Evolutionary conservation across 2,329 filamentous ascomycete species (phyloP).

Genomic region (Rugonectria rugulosa): DNA sequence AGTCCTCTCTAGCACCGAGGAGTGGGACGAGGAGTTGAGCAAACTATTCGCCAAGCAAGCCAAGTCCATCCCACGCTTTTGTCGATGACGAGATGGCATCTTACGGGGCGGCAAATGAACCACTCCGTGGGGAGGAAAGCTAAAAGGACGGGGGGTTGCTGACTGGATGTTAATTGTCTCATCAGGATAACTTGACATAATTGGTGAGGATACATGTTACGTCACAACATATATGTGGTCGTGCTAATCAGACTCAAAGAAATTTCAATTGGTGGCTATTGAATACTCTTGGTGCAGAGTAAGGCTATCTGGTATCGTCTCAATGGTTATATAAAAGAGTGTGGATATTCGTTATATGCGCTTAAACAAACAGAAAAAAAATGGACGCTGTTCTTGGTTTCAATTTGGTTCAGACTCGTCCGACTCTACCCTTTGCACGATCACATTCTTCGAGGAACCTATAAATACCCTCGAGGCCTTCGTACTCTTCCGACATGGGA

Average conservation of each 20-base stretch:
- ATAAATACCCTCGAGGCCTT: conserved; percentile 65
- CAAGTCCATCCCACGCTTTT: too few species aligned
- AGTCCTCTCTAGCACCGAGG: conserved; percentile 5
- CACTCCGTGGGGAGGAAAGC: neutral
- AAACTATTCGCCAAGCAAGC: neutral
- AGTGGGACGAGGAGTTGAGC: neutral
- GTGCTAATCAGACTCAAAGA: conserved; percentile 25
- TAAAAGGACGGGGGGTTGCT: too few species aligned
- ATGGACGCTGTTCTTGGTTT: conserved; percentile 26
- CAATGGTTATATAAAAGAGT: conserved; percentile 33
- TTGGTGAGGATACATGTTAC: conserved; percentile 6
- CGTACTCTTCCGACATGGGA: conserved; percentile 57
- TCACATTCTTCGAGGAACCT: conserved; percentile 67
- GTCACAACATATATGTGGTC: neutral
- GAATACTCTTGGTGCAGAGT: conserved; percentile 23
- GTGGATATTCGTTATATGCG: conserved; percentile 33
- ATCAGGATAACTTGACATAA: neutral
- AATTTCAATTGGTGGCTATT: conserved; percentile 29
- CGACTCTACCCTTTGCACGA: conserved; percentile 47
- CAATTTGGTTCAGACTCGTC: conserved; percentile 28
- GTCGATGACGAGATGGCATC: neutral
- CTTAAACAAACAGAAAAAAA: conserved; percentile 12
- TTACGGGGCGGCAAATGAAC: neutral
- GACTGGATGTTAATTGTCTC: too few species aligned
- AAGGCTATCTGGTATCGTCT: conserved; percentile 29